Evolutionary conservation across 169 alveolate species (phyloP).

Genomic region (Plasmodium ovale): DNA sequence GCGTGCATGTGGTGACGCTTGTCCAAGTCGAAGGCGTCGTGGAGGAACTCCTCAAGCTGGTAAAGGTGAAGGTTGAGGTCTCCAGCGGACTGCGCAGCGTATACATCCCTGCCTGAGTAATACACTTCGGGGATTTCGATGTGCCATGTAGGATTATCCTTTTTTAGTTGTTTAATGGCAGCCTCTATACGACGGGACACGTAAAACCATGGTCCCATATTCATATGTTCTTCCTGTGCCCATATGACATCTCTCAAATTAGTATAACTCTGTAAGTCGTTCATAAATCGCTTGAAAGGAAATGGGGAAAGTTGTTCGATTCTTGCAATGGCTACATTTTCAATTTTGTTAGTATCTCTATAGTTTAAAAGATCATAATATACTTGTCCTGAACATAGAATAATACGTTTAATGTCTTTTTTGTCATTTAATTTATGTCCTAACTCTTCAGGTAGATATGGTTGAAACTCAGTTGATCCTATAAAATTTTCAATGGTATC

Average conservation of each 20-base stretch:
- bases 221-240: slow-evolving; percentile 95
- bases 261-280: slow-evolving; percentile 81
- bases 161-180: slow-evolving; percentile 76
- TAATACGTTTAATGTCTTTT: slow-evolving; percentile 77
- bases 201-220: slow-evolving; percentile 91
- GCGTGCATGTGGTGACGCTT: slow-evolving; percentile 76
- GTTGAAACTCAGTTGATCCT: slow-evolving; percentile 77
- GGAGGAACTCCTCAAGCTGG: slow-evolving; percentile 78
- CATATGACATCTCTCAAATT: slow-evolving; percentile 86
- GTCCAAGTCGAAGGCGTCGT: slow-evolving; percentile 77
- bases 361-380: slow-evolving; percentile 88
- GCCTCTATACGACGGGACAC: slow-evolving; percentile 82
- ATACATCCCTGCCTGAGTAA: slow-evolving; percentile 81
- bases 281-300: slow-evolving; percentile 86
- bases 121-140: slow-evolving; percentile 59
- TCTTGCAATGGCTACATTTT: slow-evolving; percentile 87
- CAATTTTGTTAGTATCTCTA: slow-evolving; percentile 79
- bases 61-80: slow-evolving; percentile 58
- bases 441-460: slow-evolving; percentile 83
- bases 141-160: slow-evolving; percentile 43
- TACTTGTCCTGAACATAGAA: slow-evolving; percentile 94
- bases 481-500: slow-evolving; percentile 80
- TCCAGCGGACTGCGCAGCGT: slow-evolving; percentile 81
- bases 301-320: slow-evolving; percentile 94
- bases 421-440: slow-evolving; percentile 70